These are phyloP conservation scores for Rutstroemia sp. DNA, from an alignment of 2,329 filamentous ascomycete genomes.

Conservation along the genomic window DNA sequence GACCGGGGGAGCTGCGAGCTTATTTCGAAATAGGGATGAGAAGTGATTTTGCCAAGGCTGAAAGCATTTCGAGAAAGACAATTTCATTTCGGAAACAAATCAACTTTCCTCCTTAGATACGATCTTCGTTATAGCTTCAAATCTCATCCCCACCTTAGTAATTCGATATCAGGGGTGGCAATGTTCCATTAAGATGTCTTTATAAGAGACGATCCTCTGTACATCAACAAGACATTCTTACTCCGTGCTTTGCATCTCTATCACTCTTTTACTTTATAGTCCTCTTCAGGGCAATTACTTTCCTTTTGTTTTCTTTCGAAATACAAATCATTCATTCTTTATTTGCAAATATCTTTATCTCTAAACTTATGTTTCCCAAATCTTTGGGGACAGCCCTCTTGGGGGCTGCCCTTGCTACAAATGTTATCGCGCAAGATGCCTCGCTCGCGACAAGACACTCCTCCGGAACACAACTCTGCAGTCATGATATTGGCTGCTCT, in stretches of 20 bases:
- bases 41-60: background rate
- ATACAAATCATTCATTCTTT: background rate
- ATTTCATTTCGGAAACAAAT: constrained; percentile 5
- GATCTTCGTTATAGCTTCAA: background rate
- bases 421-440: background rate
- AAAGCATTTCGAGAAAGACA: constrained; percentile 1
- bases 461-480: background rate
- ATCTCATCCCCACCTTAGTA: background rate
- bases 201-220: constrained; percentile 5
- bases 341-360: background rate
- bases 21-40: constrained; percentile 1
- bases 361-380: constrained; percentile 2
- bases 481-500: constrained; percentile 6
- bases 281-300: constrained; percentile 5
- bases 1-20: background rate
- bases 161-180: background rate
- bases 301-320: background rate
- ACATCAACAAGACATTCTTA: background rate
- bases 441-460: background rate
- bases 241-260: constrained; percentile 2
- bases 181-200: background rate
- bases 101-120: background rate
- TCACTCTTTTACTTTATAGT: constrained; percentile 7
- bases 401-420: constrained; percentile 7
- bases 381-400: constrained; percentile 7